phyloP scores from a whole-genome alignment of 192 early-diverging fungal genomes.

The Backusella morwellensis region DNA sequence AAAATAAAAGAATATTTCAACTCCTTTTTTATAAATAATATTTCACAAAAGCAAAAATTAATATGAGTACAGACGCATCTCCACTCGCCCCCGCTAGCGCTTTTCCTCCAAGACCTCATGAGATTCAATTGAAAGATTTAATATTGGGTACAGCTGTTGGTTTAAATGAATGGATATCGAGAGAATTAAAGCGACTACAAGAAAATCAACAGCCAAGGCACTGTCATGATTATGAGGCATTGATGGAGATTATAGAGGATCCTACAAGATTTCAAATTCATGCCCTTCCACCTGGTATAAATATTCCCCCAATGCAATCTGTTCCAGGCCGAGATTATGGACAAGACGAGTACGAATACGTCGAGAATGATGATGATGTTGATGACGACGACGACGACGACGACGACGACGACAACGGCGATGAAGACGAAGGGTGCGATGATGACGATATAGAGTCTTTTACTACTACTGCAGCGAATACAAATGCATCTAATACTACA shows the following conservation, averaged over 20 bases:
- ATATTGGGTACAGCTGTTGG: neutral
- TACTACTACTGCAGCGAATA: neutral
- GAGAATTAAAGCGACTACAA: conserved; percentile 3
- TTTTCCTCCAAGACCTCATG: neutral
- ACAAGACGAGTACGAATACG: neutral
- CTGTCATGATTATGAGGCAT: conserved; percentile 16
- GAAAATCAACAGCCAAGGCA: conserved; percentile 16
- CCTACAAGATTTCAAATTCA: conserved; percentile 6
- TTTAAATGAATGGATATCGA: conserved; percentile 4
- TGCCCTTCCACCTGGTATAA: neutral
- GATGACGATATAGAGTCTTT: conserved; percentile 1
- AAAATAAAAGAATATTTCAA: neutral
- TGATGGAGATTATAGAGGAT: conserved; percentile 21
- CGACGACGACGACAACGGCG: neutral
- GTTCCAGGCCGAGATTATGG: neutral
- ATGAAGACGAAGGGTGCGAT: neutral
- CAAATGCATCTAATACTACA: neutral
- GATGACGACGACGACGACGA: neutral
- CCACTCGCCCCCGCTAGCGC: neutral
- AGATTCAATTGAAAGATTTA: neutral
- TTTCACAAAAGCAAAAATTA: neutral
- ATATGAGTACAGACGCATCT: neutral
- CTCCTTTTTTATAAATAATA: neutral
- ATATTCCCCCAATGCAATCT: neutral
- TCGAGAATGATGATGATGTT: neutral